phyloP scores from a whole-genome alignment of 805 yeast genomes.

The Yamadazyma kitorensis region DNA sequence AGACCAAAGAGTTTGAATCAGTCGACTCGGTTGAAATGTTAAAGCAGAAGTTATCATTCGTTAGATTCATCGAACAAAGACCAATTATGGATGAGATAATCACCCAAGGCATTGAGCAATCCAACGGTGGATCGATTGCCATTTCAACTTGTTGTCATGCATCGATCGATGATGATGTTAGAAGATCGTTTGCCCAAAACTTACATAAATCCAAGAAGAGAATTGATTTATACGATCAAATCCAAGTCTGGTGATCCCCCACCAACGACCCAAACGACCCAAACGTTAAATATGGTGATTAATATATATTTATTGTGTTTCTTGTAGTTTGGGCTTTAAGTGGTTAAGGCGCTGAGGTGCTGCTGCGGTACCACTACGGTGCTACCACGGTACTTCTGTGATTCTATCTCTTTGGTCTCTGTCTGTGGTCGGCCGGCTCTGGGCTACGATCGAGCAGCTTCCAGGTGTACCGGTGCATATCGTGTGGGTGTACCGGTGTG shows the following conservation, averaged over 20 bases:
- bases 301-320: too few species aligned
- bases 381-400: too few species aligned
- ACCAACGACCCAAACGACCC: background rate
- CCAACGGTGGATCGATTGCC: slow-evolving; percentile 40
- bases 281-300: too few species aligned
- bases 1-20: slow-evolving; percentile 7
- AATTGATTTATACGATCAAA: slow-evolving; percentile 36
- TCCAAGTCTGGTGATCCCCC: slow-evolving; percentile 29
- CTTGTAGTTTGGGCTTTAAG: too few species aligned
- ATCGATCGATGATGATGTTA: slow-evolving; percentile 35
- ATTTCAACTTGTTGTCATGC: slow-evolving; percentile 51
- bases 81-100: slow-evolving; percentile 36
- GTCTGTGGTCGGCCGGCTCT: too few species aligned
- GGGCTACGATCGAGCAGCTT: too few species aligned
- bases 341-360: too few species aligned
- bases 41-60: slow-evolving; percentile 25
- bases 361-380: too few species aligned
- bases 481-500: too few species aligned
- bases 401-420: too few species aligned
- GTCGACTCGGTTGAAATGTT: slow-evolving; percentile 15
- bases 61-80: slow-evolving; percentile 46
- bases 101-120: slow-evolving; percentile 26
- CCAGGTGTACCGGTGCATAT: too few species aligned
- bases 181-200: slow-evolving; percentile 26
- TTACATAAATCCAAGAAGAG: slow-evolving; percentile 24